Percentiles rank a stretch among this genome's conserved stretches.
Conservation (phyloP, 257 asterid species). For the Solanum acaule region DNA sequence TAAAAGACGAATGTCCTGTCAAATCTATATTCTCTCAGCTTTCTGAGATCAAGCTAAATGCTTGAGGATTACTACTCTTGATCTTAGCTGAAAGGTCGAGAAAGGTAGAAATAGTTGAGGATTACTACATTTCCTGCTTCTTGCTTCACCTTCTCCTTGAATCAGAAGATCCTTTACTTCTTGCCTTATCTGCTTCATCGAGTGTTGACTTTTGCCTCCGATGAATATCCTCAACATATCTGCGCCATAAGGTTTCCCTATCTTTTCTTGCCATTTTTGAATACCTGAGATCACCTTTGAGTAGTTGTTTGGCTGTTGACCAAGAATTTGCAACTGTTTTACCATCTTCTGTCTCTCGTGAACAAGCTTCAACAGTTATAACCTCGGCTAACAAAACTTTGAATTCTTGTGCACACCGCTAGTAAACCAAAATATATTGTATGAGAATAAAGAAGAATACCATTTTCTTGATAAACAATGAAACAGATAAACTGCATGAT, state of each 20-base stretch:
- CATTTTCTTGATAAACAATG: neutral
- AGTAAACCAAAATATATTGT: neutral
- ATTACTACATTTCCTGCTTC: too few relatives aligned
- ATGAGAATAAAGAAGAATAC: neutral
- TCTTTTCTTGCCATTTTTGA: slow-evolving; percentile 82
- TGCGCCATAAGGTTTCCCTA: slow-evolving; percentile 74
- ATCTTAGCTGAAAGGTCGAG: slow-evolving; percentile 29
- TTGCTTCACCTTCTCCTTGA: slow-evolving; percentile 3
- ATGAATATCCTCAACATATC: slow-evolving; percentile 70
- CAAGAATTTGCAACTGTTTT: slow-evolving; percentile 71
- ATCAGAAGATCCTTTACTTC: slow-evolving; percentile 32
- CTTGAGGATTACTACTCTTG: slow-evolving; percentile 12
- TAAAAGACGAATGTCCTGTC: neutral
- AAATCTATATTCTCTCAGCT: neutral
- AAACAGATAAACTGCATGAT: neutral
- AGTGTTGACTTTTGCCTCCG: slow-evolving; percentile 42
- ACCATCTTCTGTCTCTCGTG: slow-evolving; percentile 64
- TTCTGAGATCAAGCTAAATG: neutral
- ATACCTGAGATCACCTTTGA: slow-evolving; percentile 69
- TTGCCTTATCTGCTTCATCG: slow-evolving; percentile 45
- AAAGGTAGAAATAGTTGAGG: slow-evolving; percentile 7
- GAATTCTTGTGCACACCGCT: slow-evolving; percentile 67
- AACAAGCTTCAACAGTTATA: slow-evolving; percentile 52
- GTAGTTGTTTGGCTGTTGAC: slow-evolving; percentile 76
- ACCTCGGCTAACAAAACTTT: slow-evolving; percentile 51